phyloP scores from a whole-genome alignment of 2,329 filamentous ascomycete species.

The Clonostachys rhizophaga region DNA sequence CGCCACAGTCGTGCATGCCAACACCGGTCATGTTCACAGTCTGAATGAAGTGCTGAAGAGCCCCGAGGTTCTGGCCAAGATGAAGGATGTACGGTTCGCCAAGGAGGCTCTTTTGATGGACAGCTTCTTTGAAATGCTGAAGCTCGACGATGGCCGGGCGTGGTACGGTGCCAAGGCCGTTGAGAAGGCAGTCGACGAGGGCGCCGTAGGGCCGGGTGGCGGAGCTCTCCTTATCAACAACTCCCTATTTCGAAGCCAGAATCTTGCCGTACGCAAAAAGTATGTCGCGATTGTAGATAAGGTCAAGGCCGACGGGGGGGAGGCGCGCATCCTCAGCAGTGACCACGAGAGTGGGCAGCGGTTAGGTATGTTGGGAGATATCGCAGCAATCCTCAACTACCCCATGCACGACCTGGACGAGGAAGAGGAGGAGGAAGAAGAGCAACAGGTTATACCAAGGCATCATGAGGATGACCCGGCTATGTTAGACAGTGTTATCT shows the following conservation, averaged over 20 bases:
- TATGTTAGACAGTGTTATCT: conserved; percentile 27
- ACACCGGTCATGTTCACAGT: conserved; percentile 80
- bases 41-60: conserved; percentile 84
- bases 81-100: conserved; percentile 85
- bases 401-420: conserved; percentile 79
- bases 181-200: conserved; percentile 75
- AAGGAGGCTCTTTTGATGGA: conserved; percentile 83
- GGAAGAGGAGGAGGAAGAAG: conserved; percentile 43
- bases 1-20: conserved; percentile 74
- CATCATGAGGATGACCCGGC: conserved; percentile 17
- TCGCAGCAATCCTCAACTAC: conserved; percentile 88
- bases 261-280: conserved; percentile 68
- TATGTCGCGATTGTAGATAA: conserved; percentile 86
- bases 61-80: conserved; percentile 68
- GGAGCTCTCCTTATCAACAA: conserved; percentile 85
- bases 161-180: conserved; percentile 89
- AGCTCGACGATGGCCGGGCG: conserved; percentile 80
- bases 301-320: conserved; percentile 82
- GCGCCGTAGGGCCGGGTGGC: conserved; percentile 82
- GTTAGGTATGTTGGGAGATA: conserved; percentile 76
- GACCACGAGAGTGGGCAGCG: conserved; percentile 91
- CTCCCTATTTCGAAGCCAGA: conserved; percentile 77
- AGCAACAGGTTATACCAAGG: conserved; percentile 1
- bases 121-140: conserved; percentile 70
- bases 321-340: conserved; percentile 83